Percentiles rank a stretch among this genome's conserved stretches.
Evolutionary conservation across 2,329 filamentous ascomycete genomes (phyloP).

Genomic region (Beauveria brongniartii): DNA sequence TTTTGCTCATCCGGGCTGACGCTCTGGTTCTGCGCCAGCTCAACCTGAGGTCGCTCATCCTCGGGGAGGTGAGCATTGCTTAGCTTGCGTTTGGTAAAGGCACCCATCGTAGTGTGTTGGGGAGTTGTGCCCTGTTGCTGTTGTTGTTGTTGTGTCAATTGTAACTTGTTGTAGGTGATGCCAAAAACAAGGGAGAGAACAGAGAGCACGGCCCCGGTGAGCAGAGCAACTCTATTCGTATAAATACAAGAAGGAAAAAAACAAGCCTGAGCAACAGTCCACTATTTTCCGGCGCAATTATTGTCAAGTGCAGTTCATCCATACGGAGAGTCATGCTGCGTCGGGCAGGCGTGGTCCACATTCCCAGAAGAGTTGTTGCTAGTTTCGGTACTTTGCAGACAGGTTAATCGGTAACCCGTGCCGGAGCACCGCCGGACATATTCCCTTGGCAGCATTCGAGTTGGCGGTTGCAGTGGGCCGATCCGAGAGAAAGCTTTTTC

Average conservation of each 20-base stretch:
- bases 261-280: background rate
- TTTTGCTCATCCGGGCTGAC: constrained; percentile 17
- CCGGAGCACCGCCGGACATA: constrained; percentile 2
- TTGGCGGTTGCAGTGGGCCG: constrained; percentile 2
- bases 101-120: background rate
- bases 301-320: background rate
- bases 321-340: background rate
- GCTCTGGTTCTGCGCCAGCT: constrained; percentile 17
- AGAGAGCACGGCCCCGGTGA: too few relatives aligned
- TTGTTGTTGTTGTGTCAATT: background rate
- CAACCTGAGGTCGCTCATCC: constrained; percentile 6
- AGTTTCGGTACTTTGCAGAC: constrained; percentile 3
- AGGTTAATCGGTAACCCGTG: constrained; percentile 5
- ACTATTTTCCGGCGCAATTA: constrained; percentile 6
- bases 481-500: constrained; percentile 3
- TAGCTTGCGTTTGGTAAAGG: constrained; percentile 6
- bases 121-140: background rate
- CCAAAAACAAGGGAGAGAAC: background rate
- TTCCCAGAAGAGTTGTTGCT: background rate
- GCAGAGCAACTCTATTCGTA: background rate
- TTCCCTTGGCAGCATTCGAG: background rate
- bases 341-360: background rate
- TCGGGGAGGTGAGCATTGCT: constrained; percentile 2
- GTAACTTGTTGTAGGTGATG: background rate
- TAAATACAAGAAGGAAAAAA: background rate